Evolutionary conservation across 768 basidiomycete genomes (phyloP).

Genomic region (Neoboletus magnificus): DNA sequence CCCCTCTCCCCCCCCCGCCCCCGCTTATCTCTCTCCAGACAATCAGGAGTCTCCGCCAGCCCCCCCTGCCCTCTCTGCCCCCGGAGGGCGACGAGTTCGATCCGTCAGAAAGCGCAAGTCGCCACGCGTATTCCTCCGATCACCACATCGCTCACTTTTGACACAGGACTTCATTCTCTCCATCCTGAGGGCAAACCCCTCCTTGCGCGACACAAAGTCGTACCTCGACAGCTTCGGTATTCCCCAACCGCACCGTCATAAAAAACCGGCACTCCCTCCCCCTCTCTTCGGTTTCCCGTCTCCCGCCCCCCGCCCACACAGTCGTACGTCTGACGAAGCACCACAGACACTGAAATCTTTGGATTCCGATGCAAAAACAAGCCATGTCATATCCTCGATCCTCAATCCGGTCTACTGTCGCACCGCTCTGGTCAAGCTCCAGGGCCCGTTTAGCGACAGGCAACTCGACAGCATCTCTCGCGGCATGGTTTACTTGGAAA

Average conservation of each 20-base stretch:
- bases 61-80: slow-evolving; percentile 1
- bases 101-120: slow-evolving; percentile 49
- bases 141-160: slow-evolving; percentile 7
- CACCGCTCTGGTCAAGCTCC: slow-evolving; percentile 94
- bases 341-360: slow-evolving; percentile 26
- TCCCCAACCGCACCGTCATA: slow-evolving; percentile 40
- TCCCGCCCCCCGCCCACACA: slow-evolving; percentile 17
- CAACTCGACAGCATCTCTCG: slow-evolving; percentile 92
- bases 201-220: slow-evolving; percentile 82
- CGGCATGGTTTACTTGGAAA: slow-evolving; percentile 93
- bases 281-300: slow-evolving; percentile 26
- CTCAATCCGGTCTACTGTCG: slow-evolving; percentile 81
- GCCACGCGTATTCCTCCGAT: neutral
- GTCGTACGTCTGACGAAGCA: slow-evolving; percentile 1
- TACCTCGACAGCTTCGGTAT: slow-evolving; percentile 91
- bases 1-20: neutral
- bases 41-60: slow-evolving; percentile 28
- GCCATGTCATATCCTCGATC: slow-evolving; percentile 64
- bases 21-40: slow-evolving; percentile 30
- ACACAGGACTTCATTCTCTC: slow-evolving; percentile 93
- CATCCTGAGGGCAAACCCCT: slow-evolving; percentile 89
- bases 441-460: slow-evolving; percentile 90
- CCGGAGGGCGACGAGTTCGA: slow-evolving; percentile 26
- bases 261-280: slow-evolving; percentile 20
- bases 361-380: slow-evolving; percentile 37